Evolutionary conservation across 2,329 filamentous ascomycete species (phyloP), one percentile per base, ranked within the genome.

Genomic region (Trichoderma hamatum): DNA sequence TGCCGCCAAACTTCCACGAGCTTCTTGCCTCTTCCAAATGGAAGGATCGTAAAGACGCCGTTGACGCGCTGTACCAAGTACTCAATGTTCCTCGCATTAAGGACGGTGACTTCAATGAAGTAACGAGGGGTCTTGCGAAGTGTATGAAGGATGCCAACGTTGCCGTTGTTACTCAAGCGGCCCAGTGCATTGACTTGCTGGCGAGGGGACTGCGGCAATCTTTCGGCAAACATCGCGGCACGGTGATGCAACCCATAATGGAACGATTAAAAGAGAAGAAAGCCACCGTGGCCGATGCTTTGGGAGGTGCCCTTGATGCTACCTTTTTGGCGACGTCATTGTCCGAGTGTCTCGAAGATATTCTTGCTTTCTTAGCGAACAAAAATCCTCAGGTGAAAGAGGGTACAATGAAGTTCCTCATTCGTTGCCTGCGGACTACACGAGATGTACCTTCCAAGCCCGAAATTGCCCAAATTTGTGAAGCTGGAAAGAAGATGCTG

Each of bases 101-200:
- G 79, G 95, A 98, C 74, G 92, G 89, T 7, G 91, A 93, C 67
- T 98, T 94, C 76, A 88, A 90, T 77, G 95, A 98, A 75, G 86
- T 98, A 73, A 89, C 92, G 68, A 88, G 92, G 70, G 90, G 89
- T 4, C 85, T 98, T 67, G 95, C 96, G 55, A 99, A 98, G 80
- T 93, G 89, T 74, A 99, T 99, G 96, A 99, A 99, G 80, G 96
- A 99, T 74, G 96, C 96, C 74, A 99, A 99, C 77, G 91, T 99
- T 73, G 91, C 93, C 5, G 96, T 98, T 60, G 96, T 97, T 24
- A 96, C 92, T 1, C 90, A 96, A 72, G 95, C 96, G 6, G 96
- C 95, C 3, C 94, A 96, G 75, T 97, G 95, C 80, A 91, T 97
- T 39, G 94, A 98, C 75, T 86, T 92, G 32, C 83, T 99, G 30